Base-by-base conservation (phyloP, 2,329 filamentous ascomycete species). In the Colletotrichum acutatum region DNA sequence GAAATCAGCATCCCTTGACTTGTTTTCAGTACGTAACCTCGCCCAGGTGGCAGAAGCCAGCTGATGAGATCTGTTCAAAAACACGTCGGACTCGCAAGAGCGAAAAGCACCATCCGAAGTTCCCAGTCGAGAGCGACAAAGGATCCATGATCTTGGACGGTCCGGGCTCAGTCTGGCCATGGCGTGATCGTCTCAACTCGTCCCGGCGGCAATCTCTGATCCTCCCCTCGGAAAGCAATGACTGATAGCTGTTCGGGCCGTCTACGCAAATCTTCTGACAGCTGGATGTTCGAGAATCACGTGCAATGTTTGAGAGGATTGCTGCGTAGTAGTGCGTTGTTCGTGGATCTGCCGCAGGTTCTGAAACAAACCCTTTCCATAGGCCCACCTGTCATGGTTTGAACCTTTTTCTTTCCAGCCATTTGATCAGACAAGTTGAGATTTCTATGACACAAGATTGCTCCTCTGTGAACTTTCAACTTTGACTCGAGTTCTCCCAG, bases 111-210 rank as follows among this genome's bases (percentile, higher is more conserved):
- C 68, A 61, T 67, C 68, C 1, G 54, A 71, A 66, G 54, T 67
- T 6, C 7, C 9, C 7, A 37, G 7, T 49, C 42, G 42, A 54
- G 37, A 5, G 22, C 19, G 12, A 30, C 49, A 42, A 24, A 22
- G 22, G 11, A 9, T 58, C 19, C 3, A 28, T 22, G 8, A 19
- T 26, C 32, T 24, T 52, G n/a, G 54, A 53, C 58, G 53, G 11
- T 46, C 59, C 54, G 22, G 42, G 34, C 24, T 56, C 24, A 24
- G 46, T 16, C 14, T n/a, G 46, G 49, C 42, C 54, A 46, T 65
- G 60, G 42, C 66, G 70, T 70, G 70, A 72, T 72, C 70, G 12
- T 72, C 70, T 72, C 59, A 72, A 72, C 28, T 70, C 26, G 24
- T 28, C 7, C 1, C 22, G 59, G 12, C 11, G 22, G 24, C 16